Base-by-base conservation (phyloP, 257 asterid genomes). In the Scutellaria barbata region DNA sequence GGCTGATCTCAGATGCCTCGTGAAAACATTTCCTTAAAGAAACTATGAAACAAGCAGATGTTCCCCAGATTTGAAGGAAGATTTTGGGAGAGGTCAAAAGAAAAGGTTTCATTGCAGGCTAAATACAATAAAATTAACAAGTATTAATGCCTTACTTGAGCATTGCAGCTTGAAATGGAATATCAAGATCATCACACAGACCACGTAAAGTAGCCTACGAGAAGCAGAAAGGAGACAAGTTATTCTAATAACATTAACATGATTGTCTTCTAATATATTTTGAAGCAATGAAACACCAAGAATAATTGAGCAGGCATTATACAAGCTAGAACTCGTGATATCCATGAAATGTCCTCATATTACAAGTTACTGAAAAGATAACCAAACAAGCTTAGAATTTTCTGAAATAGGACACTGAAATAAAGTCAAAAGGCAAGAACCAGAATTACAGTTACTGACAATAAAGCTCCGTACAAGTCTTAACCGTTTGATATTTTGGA, bases 141-240 rank as follows among this genome's bases (percentile, higher is more conserved):
- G 47, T 39, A 14, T 47, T 40, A 79, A 60, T 53, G 62, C 67
- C 90, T 87, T 85, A 92, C 96, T 84, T 85, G 74, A 92, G 98
- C 98, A 92, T 89, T 68, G 95, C 78, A 75, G 83, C 79, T 81
- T 89, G 91, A 79, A 92, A 92, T 69, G 92, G 88, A 80, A 92
- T 88, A 51, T 84, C 88, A 70, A 92, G 96, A 76, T 84, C 92
- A 72, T 80, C 85, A 81, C 98, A 92, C 51, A 92, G 87, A 66
- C 85, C 86, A 61, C 81, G 90, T 75, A 92, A 79, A 82, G 89
- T 76, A 58, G 69, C 81, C 98, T 90, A 81, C 79, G 78, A 56
- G 57, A 47, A 52, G 73, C 70, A 66, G 76, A 47, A 35, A 59
- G 5, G 72, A 55, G 59, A 65, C 17, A 17, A 56, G 68, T 35